Evolutionary conservation across 2,329 filamentous ascomycete genomes (phyloP), one percentile per base, ranked within the genome.

Genomic region (Talaromyces funiculosus): DNA sequence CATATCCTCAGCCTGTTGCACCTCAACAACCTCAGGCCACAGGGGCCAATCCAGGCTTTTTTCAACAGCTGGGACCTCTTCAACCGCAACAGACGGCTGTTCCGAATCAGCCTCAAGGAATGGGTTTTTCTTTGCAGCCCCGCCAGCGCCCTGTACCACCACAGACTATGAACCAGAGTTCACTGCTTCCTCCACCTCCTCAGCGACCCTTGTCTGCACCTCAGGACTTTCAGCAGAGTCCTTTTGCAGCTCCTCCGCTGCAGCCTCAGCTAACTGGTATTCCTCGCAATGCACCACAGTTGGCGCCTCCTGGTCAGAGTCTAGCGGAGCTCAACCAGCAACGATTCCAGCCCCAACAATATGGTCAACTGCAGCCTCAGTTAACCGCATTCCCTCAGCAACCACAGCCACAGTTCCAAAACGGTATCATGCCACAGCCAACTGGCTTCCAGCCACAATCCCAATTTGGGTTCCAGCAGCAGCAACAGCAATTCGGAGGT

Each of bases 121-220:
- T 57, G 24, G 57, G 58, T 16, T 68, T 73, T 64, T 62, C 73
- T 64, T 71, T 78, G 61, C 76, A 65, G 67, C 77, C 82, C 49
- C 75, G 90, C 65, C 87, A 90, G 72, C 81, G 91, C 64, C 92
- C 91, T 47, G 78, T 85, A 61, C 83, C 88, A 38, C 89, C 90
- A 53, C 86, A 88, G 63, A 79, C 78, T 47, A 78, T 82, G 63
- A 82, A 84, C 61, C 81, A 80, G 54, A 80, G 84, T 40, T 84
- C 85, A 18, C 80, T 96, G 38, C 84, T 92, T 63, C 84, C 88
- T 53, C 91, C 92, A 7, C 91, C 90, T 18, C 91, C 92, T 10
- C 84, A 86, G 57, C 84, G 94, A 63, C 89, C 94, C 7, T 82
- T 94, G 12, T 97, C 93, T 42, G 93, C 94, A 40, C 93, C 94